Evolutionary conservation across 2,329 filamentous ascomycete genomes (phyloP).

Genomic region (Bipolaris sorokiniana): DNA sequence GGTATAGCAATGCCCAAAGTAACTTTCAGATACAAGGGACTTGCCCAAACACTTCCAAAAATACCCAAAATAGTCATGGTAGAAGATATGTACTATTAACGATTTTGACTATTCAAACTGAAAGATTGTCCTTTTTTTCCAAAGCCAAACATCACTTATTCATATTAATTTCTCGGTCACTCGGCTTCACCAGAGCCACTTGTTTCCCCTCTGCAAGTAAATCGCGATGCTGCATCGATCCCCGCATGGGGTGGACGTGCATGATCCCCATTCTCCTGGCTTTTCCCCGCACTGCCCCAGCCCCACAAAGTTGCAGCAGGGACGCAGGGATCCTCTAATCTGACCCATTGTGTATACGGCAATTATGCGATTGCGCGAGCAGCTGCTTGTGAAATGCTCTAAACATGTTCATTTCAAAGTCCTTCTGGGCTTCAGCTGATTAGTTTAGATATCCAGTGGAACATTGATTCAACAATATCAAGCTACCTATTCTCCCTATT

Average conservation of each 20-base stretch:
- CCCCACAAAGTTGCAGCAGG: slow-evolving; percentile 7
- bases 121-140: too few relatives aligned
- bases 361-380: neutral
- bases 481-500: too few relatives aligned
- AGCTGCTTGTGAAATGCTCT: too few relatives aligned
- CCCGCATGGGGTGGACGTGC: slow-evolving; percentile 1
- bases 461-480: too few relatives aligned
- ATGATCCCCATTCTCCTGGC: neutral
- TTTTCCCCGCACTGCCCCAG: slow-evolving; percentile 16
- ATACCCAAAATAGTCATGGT: slow-evolving; percentile 19
- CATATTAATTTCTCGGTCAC: neutral
- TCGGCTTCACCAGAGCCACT: neutral
- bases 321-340: neutral
- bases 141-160: neutral
- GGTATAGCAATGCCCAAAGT: slow-evolving; percentile 22
- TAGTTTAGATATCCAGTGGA: too few relatives aligned
- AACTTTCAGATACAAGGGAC: slow-evolving; percentile 20
- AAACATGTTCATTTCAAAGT: too few relatives aligned
- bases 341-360: too few relatives aligned
- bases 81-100: neutral
- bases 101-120: neutral
- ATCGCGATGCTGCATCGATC: neutral
- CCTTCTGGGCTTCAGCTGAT: too few relatives aligned
- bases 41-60: slow-evolving; percentile 2
- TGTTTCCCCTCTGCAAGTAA: neutral